phyloP scores from a whole-genome alignment of 176 grass and related monocot genomes.

The Musa schizocarpa region DNA sequence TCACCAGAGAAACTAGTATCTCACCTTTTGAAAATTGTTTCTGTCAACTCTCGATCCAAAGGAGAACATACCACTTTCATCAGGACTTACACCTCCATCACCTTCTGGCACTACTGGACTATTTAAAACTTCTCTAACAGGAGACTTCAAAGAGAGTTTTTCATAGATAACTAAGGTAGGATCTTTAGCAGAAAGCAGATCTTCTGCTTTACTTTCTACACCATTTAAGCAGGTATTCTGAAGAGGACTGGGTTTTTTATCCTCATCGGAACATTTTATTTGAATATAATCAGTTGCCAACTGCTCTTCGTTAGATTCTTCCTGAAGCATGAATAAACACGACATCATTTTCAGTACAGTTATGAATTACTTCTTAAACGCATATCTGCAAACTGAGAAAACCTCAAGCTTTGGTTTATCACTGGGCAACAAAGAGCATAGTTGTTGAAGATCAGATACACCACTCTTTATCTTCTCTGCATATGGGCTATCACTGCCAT shows the following conservation, averaged over 20 bases:
- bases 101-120: slow-evolving; percentile 26
- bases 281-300: slow-evolving; percentile 34
- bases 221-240: slow-evolving; percentile 37
- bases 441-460: slow-evolving; percentile 46
- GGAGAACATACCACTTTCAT: slow-evolving; percentile 64
- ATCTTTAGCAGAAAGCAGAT: slow-evolving; percentile 48
- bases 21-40: slow-evolving; percentile 52
- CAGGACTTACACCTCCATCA: slow-evolving; percentile 26
- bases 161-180: slow-evolving; percentile 71
- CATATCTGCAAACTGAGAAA: background rate
- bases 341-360: background rate
- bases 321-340: slow-evolving; percentile 33
- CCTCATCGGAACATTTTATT: slow-evolving; percentile 21
- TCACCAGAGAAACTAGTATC: background rate
- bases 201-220: slow-evolving; percentile 43
- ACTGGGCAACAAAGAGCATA: slow-evolving; percentile 16
- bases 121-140: slow-evolving; percentile 35
- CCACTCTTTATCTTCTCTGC: slow-evolving; percentile 32
- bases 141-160: slow-evolving; percentile 45
- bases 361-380: background rate
- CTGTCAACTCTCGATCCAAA: slow-evolving; percentile 56
- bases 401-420: background rate
- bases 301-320: slow-evolving; percentile 42
- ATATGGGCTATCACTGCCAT: slow-evolving; percentile 28
- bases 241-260: slow-evolving; percentile 16